phyloP scores from a whole-genome alignment of 2,329 filamentous ascomycete species.

The Tolypocladium tundrense region DNA sequence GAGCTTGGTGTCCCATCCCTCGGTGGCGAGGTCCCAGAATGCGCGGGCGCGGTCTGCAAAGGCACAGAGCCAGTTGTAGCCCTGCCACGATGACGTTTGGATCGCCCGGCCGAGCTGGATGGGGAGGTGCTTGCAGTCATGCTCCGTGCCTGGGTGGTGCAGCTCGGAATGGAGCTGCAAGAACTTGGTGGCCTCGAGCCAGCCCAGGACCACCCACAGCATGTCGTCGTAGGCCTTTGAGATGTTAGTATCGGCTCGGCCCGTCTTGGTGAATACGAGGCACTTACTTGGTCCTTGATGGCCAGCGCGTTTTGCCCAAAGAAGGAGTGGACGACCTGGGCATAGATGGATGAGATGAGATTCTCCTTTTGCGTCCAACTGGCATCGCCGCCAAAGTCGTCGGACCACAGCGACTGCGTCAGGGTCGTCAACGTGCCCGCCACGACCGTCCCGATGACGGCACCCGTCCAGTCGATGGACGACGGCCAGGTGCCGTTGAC shows the following conservation, averaged over 20 bases:
- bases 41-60: conserved; percentile 76
- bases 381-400: conserved; percentile 22
- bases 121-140: conserved; percentile 5
- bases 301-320: conserved; percentile 75
- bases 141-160: conserved; percentile 37
- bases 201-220: conserved; percentile 87
- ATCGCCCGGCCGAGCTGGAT: conserved; percentile 8
- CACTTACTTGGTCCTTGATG: conserved; percentile 47
- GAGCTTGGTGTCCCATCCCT: conserved; percentile 71
- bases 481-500: conserved; percentile 75
- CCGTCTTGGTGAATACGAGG: too few species aligned
- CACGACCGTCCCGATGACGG: conserved; percentile 71
- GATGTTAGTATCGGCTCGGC: neutral
- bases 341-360: conserved; percentile 73
- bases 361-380: conserved; percentile 53
- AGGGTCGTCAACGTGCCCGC: conserved; percentile 64
- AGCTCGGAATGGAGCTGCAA: conserved; percentile 56
- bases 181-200: conserved; percentile 76
- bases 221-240: conserved; percentile 83
- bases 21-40: conserved; percentile 73
- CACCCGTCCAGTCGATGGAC: conserved; percentile 88
- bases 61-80: conserved; percentile 59
- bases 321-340: conserved; percentile 67
- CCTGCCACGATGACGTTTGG: conserved; percentile 54
- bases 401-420: conserved; percentile 42